Base-by-base conservation (phyloP, 2,329 filamentous ascomycete species). In the Tolypocladium pustulatum region DNA sequence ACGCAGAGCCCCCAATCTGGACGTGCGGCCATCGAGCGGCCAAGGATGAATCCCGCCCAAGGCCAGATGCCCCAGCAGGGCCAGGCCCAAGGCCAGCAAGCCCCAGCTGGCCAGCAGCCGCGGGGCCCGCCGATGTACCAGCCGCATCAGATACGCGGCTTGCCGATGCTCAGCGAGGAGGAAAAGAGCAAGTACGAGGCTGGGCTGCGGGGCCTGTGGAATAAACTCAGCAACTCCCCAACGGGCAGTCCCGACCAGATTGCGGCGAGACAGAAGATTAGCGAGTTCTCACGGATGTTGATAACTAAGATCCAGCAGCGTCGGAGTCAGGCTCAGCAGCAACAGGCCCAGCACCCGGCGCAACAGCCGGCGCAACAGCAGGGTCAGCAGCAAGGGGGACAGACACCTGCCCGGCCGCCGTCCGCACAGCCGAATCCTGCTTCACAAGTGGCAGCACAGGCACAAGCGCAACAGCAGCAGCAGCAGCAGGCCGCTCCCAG, bases 151-250 rank as follows among this genome's bases (percentile, higher is more conserved):
- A 84, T 85, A 68, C 75, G 77, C 38, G 73, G 62, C 7, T 73
- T 85, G 4, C 72, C 72, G 2, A 75, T 78, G 43, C 72, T 87
- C 3, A 78, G 72, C 32, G 73, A 79, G 1, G 76, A 80, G 1
- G 84, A 87, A 59, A 83, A 81, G 64, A 64, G 64, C 2, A 84
- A 84, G 64, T 87, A 86, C 63, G 82, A 86, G 63, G 70, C 74
- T 2, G 84, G 84, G 1, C 72, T 87, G 0, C 73, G 75, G 12
- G 66, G 72, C 1, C 71, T 87, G 0, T 87, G 82, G 78, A 75
- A 71, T 27, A 75, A 81, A 46, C 77, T 81, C 53, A 78, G 81
- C 59, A 77, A 74, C 25, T 71, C 74, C 0, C 69, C 77, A 0
- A 72, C 75, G 1, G 79, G 80, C 27, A 81, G 80, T 4, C 64